Evolutionary conservation across 2,329 filamentous ascomycete genomes (phyloP).

Genomic region (Colletotrichum horii): DNA sequence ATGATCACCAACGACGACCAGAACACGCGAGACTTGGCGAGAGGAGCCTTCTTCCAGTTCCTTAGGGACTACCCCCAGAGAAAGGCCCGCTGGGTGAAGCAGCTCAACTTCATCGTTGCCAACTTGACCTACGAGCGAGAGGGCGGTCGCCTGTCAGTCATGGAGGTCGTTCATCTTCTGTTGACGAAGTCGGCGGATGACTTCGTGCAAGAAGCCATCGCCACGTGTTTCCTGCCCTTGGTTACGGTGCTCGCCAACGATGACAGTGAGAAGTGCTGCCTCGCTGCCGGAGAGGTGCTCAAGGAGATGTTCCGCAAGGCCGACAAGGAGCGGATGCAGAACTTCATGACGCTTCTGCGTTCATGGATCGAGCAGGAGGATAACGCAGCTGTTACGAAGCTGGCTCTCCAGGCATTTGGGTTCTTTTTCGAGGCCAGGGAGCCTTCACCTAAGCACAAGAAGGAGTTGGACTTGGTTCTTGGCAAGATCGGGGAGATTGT

Average conservation of each 20-base stretch:
- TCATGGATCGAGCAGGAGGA: conserved; percentile 79
- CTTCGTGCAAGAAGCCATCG: conserved; percentile 80
- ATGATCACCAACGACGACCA: conserved; percentile 97
- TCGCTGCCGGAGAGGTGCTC: conserved; percentile 80
- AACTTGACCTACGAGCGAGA: conserved; percentile 92
- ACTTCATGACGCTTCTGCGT: conserved; percentile 73
- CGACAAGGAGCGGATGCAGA: conserved; percentile 72
- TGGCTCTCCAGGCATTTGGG: conserved; percentile 81
- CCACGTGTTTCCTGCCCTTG: conserved; percentile 83
- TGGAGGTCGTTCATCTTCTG: conserved; percentile 90
- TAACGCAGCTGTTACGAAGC: conserved; percentile 71
- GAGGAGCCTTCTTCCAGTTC: conserved; percentile 93
- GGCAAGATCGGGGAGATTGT: conserved; percentile 59
- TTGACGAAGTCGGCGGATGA: conserved; percentile 84
- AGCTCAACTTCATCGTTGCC: conserved; percentile 85
- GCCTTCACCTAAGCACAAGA: conserved; percentile 62
- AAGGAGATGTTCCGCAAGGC: conserved; percentile 82
- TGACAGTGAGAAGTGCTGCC: conserved; percentile 82
- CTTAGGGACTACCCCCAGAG: conserved; percentile 93
- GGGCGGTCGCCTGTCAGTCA: conserved; percentile 87
- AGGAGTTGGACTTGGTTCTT: conserved; percentile 70
- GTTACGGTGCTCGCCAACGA: conserved; percentile 89
- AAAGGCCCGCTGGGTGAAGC: conserved; percentile 86
- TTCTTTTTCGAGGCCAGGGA: conserved; percentile 80
- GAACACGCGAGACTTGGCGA: conserved; percentile 83